phyloP scores from a whole-genome alignment of 768 basidiomycete genomes.

The Lentinus tigrinus region DNA sequence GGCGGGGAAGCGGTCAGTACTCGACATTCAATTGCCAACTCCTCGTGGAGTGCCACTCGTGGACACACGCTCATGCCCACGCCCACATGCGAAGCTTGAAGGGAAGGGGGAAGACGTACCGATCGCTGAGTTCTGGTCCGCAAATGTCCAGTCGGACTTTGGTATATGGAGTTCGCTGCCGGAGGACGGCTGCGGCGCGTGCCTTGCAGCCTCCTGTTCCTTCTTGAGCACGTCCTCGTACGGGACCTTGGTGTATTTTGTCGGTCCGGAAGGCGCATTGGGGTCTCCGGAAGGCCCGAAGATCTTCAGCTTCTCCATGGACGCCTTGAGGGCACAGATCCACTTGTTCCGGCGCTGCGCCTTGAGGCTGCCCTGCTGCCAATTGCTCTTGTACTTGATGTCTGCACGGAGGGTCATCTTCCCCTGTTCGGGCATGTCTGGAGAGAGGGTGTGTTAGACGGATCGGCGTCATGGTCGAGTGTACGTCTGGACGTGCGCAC shows the following conservation, averaged over 20 bases:
- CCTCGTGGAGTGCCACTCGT: no score
- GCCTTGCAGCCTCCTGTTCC: constrained; percentile 11
- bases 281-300: constrained; percentile 67
- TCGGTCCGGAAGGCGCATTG: constrained; percentile 48
- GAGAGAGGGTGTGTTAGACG: constrained; percentile 11
- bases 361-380: constrained; percentile 75
- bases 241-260: constrained; percentile 69
- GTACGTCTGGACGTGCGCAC: constrained; percentile 31
- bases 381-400: constrained; percentile 89
- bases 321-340: constrained; percentile 82
- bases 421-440: constrained; percentile 78
- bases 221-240: constrained; percentile 55
- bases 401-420: constrained; percentile 76
- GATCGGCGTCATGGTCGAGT: neutral
- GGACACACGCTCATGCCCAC: no score
- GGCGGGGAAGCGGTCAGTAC: neutral
- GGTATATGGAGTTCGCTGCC: constrained; percentile 19
- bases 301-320: constrained; percentile 67
- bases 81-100: no score
- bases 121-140: constrained; percentile 25
- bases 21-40: neutral
- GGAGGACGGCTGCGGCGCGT: neutral
- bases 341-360: constrained; percentile 84
- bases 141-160: constrained; percentile 22
- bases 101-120: constrained; percentile 13